Evolutionary conservation across 495 filamentous ascomycete genomes (phyloP), one percentile per base, ranked within the genome.

Genomic region (Ramalina intermedia): DNA sequence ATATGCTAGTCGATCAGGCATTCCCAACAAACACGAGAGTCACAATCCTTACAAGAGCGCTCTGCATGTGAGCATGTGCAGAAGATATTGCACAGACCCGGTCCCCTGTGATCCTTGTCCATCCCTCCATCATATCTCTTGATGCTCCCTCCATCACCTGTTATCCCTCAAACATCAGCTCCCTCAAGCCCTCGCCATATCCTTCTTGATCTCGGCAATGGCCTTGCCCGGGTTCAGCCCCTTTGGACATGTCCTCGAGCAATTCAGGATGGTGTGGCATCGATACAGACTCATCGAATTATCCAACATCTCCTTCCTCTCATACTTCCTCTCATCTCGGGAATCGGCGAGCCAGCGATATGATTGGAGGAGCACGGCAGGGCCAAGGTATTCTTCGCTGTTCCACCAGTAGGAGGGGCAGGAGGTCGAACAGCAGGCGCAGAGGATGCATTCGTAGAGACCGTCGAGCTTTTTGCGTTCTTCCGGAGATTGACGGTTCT

Each of bases 351-450:
- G 68, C 91, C 91, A 98, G 51, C 91, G 79, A 79, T 95, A 98
- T 14, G 87, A 91, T 67, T 98, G 91, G 47, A 98, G 73, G 40
- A 98, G 82, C 51, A 98, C 84, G 50, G 91, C 91, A 33, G 91
- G 91, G 50, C 91, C 91, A 24, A 98, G 84, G 75, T 96, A 98
- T 65, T 96, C 88, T 68, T 94, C 87, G 58, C 78, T 79, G 73
- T 98, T 98, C 91, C 91, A 98, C 91, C 91, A 98, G 76, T 98
- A 98, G 7, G 85, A 91, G 2, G 91, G 91, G 73, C 91, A 98
- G 29, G 88, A 94, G 20, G 91, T 98, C 53, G 83, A 88, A 81
- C 91, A 98, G 80, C 91, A 98, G 55, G 90, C 90, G 79, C 91
- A 98, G 45, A 98, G 84, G 66, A 98, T 98, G 73, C 91, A 98